Base-by-base conservation (phyloP, 75 land plant species). In the Isoetes taiwanensis region DNA sequence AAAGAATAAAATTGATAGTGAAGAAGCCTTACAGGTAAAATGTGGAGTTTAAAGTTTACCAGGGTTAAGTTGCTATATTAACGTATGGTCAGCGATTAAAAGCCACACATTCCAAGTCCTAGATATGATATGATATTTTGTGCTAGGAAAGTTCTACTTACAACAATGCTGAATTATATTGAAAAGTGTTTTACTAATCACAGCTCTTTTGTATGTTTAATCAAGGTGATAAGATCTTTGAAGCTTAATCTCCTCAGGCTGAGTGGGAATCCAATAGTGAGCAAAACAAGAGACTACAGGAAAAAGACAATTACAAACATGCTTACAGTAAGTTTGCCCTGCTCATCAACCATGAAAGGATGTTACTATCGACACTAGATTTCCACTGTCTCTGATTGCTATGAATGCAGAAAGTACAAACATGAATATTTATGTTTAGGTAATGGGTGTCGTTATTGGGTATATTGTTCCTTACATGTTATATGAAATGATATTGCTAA, bases 1-100 rank as follows among this genome's bases (percentile, higher is more conserved):
- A 14, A 71, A 71, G 11, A 71, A 71, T 54, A 71, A 39, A 30
- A 64, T 71, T 20, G 68, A 71, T 20, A 59, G 65, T 12, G 74
- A 59, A 31, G 64, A 59, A 14, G 68, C 74, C 27, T 32, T 71
- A 25, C 28, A 52, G 50, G 74, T 71, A 62, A 21, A 3, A 3
- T n/a, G n/a, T n/a, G n/a, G n/a, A n/a, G n/a, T n/a, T n/a, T n/a
- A n/a, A n/a, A n/a, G n/a, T n/a, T n/a, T n/a, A n/a, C n/a, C n/a
- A n/a, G n/a, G n/a, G n/a, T n/a, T n/a, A n/a, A n/a, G n/a, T n/a
- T n/a, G n/a, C n/a, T n/a, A n/a, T n/a, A n/a, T n/a, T n/a, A n/a
- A n/a, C n/a, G n/a, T n/a, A n/a, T n/a, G n/a, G n/a, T n/a, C n/a
- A n/a, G n/a, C n/a, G n/a, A n/a, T n/a, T n/a, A n/a, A n/a, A n/a